phyloP scores from a whole-genome alignment of 371 early-diverging fungal species.

The Mortierella sp. region DNA sequence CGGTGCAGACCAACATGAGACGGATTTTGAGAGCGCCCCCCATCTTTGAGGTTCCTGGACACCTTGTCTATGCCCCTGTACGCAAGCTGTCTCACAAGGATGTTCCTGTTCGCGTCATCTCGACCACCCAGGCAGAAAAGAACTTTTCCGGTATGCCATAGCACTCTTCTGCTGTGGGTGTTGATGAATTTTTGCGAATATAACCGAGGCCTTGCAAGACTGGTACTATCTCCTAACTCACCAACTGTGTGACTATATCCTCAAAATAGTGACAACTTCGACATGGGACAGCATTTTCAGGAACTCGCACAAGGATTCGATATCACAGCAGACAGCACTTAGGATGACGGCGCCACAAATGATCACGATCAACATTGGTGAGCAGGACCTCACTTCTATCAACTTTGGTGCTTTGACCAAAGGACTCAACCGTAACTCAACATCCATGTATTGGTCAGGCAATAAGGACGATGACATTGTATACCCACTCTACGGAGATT shows the following conservation, averaged over 20 bases:
- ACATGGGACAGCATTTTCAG: constrained; percentile 45
- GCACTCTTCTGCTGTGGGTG: not conserved
- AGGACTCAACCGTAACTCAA: not conserved
- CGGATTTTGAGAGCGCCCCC: constrained; percentile 40
- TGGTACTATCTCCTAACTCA: not conserved
- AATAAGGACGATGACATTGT: constrained; percentile 46
- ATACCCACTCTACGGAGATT: constrained; percentile 67
- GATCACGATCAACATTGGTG: constrained; percentile 11
- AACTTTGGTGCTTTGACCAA: constrained; percentile 30
- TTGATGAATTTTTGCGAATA: not conserved
- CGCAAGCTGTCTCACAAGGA: constrained; percentile 18
- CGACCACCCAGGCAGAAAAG: not conserved
- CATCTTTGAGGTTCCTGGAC: constrained; percentile 27
- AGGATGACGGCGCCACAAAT: not conserved
- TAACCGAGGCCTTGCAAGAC: not conserved
- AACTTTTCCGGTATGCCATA: not conserved
- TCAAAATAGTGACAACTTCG: constrained; percentile 12
- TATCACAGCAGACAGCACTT: not conserved
- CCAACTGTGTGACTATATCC: not conserved
- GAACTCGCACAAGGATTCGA: not conserved
- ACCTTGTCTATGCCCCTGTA: constrained; percentile 37
- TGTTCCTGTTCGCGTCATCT: constrained; percentile 34
- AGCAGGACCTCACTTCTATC: constrained; percentile 30
- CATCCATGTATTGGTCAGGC: not conserved
- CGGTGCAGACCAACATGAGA: constrained; percentile 34